Percentiles rank a stretch among this genome's conserved stretches.
Evolutionary conservation across 257 asterid species (phyloP).

Genomic region (Primulina huaijiensis): DNA sequence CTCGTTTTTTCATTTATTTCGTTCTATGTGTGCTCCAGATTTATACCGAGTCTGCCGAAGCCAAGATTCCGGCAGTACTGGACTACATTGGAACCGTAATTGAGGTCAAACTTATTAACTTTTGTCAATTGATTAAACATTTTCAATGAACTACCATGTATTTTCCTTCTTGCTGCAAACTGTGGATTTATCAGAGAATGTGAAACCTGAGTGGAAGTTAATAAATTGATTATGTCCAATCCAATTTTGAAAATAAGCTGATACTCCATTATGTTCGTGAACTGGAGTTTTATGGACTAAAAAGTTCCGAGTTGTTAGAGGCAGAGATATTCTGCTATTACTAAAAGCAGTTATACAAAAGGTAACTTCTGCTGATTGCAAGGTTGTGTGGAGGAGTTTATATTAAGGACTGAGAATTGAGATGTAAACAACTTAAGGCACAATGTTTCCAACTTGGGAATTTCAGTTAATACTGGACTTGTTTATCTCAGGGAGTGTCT

Average conservation of each 20-base stretch:
- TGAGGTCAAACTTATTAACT: conserved; percentile 50
- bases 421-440: background rate
- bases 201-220: conserved; percentile 16
- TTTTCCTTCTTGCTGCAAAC: background rate
- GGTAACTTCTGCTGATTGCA: conserved; percentile 5
- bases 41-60: conserved; percentile 78
- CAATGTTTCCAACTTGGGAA: too few species aligned
- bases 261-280: background rate
- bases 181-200: conserved; percentile 4
- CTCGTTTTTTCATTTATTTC: conserved; percentile 15
- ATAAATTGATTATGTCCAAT: background rate
- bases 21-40: conserved; percentile 44
- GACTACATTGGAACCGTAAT: conserved; percentile 84
- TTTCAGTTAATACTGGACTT: too few species aligned
- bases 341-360: conserved; percentile 14
- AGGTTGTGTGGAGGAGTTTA: background rate
- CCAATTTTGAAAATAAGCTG: conserved; percentile 9
- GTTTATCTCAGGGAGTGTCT: too few species aligned
- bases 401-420: background rate
- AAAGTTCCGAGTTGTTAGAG: background rate
- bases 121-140: background rate
- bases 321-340: conserved; percentile 6
- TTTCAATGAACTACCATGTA: conserved; percentile 1
- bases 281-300: background rate
- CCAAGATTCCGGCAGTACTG: conserved; percentile 85